These are phyloP conservation scores for Tylopilus sp. DNA, from an alignment of 1,284 basidiomycete genomes.

Conservation along the genomic window DNA sequence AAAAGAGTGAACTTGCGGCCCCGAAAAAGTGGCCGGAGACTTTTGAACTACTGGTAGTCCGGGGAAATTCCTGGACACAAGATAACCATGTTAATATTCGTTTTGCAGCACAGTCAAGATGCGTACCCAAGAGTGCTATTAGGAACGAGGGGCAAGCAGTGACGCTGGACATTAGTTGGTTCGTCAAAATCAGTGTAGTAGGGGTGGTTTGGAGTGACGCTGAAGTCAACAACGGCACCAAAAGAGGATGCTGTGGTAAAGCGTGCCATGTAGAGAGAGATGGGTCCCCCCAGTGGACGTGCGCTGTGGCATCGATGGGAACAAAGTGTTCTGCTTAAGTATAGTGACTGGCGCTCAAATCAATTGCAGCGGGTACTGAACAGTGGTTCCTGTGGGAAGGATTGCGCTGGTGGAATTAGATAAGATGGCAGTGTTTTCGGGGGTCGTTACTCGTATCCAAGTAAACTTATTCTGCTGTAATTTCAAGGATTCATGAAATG, in stretches of 20 bases:
- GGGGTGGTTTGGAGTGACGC: neutral
- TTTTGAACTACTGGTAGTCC: neutral
- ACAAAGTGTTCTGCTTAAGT: neutral
- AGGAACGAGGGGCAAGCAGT: neutral
- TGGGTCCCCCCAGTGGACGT: neutral
- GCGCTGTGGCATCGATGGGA: neutral
- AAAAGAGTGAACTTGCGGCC: neutral
- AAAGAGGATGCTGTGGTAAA: neutral
- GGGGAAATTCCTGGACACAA: neutral
- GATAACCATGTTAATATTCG: neutral
- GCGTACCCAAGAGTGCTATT: constrained; percentile 17
- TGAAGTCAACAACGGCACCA: neutral
- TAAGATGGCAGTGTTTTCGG: neutral
- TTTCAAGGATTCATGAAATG: neutral
- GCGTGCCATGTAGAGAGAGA: constrained; percentile 6
- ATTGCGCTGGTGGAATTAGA: constrained; percentile 1
- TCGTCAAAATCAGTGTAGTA: neutral
- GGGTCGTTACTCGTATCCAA: neutral
- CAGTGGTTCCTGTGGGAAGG: neutral
- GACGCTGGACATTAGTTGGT: neutral
- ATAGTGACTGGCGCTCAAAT: neutral
- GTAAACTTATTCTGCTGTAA: neutral
- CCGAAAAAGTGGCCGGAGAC: neutral
- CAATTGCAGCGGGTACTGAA: neutral
- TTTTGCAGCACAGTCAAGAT: neutral